Evolutionary conservation across 352 stramenopile species (phyloP), one percentile per base, ranked within the genome.

Genomic region (Pythium myriotylum): DNA sequence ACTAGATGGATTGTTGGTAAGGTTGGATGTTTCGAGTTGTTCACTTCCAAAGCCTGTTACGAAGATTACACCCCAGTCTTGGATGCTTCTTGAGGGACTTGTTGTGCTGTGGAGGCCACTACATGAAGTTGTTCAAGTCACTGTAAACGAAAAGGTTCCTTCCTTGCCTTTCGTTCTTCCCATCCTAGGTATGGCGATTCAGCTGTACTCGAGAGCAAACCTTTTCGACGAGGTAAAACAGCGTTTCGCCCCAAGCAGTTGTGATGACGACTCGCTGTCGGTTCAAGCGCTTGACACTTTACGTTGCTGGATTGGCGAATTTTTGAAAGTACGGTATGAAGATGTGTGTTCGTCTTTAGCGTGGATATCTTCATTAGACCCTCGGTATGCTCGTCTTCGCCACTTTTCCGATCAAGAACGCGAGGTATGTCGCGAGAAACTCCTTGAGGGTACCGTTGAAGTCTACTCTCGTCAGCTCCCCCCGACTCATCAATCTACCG

Each of bases 301-400:
- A 23, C 61, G 66, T 2, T n/a, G 50, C 12, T n/a, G 37, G 10
- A 53, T 73, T 13, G 26, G 54, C 14, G 27, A 46, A 16, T 27
- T 50, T 43, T 61, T 61, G 23, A 27, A 50, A 40, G 24, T 20
- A 32, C 33, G 23, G 3, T 79, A 68, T 23, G 61, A 59, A 20
- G 17, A 32, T 0, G 20, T 73, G 4, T 68, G 64, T 43, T 33
- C 35, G 0, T 54, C 72, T 14, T 53, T 84, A 7, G 23, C 59
- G 16, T 88, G 78, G 78, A 73, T 76, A 17, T 72, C 74, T 10
- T 54, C 69, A 17, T 43, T 84, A 17, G 78, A 88, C 48, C 76
- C 76, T 26, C 68, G 74, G 5, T 79, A 81, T 26, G 76, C 63
- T 20, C 67, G 70, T 4, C 68, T 84, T 64, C 72, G 69, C 3